phyloP scores from a whole-genome alignment of 1,284 basidiomycete species.

The Veloboletus limbatus region DNA sequence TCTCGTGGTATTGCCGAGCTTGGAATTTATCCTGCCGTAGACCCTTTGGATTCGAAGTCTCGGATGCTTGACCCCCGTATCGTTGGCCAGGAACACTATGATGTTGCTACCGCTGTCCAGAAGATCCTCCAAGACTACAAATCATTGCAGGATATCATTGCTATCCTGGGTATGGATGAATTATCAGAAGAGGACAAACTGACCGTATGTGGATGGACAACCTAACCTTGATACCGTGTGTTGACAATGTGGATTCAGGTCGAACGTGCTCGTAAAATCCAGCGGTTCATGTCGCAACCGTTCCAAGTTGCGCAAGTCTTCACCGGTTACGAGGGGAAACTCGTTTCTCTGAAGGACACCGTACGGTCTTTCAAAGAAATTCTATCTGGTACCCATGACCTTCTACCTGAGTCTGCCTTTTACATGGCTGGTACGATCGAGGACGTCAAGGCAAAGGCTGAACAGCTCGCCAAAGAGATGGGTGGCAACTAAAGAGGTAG shows the following conservation, averaged over 20 bases:
- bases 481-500: conserved; percentile 46
- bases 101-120: conserved; percentile 92
- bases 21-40: conserved; percentile 99
- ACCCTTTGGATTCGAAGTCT: conserved; percentile 98
- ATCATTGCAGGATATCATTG: conserved; percentile 96
- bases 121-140: conserved; percentile 99
- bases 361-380: conserved; percentile 96
- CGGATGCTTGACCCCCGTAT: conserved; percentile 99
- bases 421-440: conserved; percentile 94
- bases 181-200: conserved; percentile 99
- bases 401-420: conserved; percentile 91
- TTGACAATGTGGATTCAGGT: conserved; percentile 45
- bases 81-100: conserved; percentile 90
- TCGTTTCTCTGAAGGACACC: conserved; percentile 92
- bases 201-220: conserved; percentile 58
- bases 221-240: neutral
- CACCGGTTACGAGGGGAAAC: conserved; percentile 97
- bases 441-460: conserved; percentile 95
- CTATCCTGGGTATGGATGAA: conserved; percentile 99
- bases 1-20: conserved; percentile 99
- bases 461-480: conserved; percentile 93
- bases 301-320: conserved; percentile 99
- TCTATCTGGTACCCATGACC: conserved; percentile 84
- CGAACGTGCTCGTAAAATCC: conserved; percentile 87
- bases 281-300: conserved; percentile 99